Evolutionary conservation across 2,329 filamentous ascomycete species (phyloP), one percentile per base, ranked within the genome.

Genomic region (Hypocrella siamensis): DNA sequence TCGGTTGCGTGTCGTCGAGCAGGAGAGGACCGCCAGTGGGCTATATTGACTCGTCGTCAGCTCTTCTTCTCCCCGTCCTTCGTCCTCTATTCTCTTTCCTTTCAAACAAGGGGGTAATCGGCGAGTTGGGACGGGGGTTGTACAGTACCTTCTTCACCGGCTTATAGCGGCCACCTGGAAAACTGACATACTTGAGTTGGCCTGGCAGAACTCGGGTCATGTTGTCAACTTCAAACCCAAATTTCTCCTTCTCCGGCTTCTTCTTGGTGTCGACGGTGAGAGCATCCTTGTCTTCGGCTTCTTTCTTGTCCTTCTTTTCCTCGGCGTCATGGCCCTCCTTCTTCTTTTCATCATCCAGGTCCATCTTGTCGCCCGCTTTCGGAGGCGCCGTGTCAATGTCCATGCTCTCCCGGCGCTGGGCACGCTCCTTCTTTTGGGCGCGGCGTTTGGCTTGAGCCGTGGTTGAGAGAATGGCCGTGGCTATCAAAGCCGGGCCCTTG

Each of bases 401-500:
- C 86, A 98, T 96, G 59, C 84, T 93, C 58, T 94, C 88, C 10
- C 80, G 71, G 38, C 83, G 72, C 48, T 85, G 80, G 24, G 90
- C 82, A 40, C 81, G 79, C 60, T 94, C 90, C 58, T 94, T 93
- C 58, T 84, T 85, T 55, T 92, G 80, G 3, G 88, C 88, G 45
- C 90, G 75, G 46, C 92, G 81, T 64, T 93, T 94, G 40, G 92
- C 90, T 56, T 96, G 90, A 2, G 88, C 88, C 3, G 90, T 98
- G 4, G 92, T 98, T 3, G 88, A 96, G 14, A 98, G 65, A 27
- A 98, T 84, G 17, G 92, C 90, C 8, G 90, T 94, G 43, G 92
- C 90, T 42, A 98, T 83, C 56, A 93, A 75, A 38, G 93, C 83
- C 0, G 86, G 86, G 0, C 84, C 84, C 52, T 96, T 88, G 48